Evolutionary conservation across 768 basidiomycete genomes (phyloP).

Genomic region (Amylocystis lapponica): DNA sequence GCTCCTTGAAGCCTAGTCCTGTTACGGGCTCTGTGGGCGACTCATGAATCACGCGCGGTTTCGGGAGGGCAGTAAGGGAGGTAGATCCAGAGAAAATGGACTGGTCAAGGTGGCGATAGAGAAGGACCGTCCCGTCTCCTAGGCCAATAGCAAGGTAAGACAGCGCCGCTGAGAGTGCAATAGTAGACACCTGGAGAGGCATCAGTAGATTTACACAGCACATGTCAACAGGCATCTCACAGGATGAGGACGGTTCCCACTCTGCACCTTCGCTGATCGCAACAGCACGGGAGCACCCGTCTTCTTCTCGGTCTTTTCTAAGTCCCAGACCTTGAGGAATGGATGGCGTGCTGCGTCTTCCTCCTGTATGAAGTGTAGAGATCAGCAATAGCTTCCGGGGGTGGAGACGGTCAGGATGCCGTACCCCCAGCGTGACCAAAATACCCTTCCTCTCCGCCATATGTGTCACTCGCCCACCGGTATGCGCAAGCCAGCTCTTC

Average conservation of each 20-base stretch:
- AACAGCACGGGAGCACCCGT: constrained; percentile 56
- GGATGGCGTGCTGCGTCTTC: constrained; percentile 64
- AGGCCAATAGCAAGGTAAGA: constrained; percentile 89
- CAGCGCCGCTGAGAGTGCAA: constrained; percentile 73
- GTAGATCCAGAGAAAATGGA: constrained; percentile 64
- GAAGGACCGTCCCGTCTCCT: constrained; percentile 89
- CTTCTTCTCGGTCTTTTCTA: constrained; percentile 64
- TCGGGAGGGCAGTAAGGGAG: constrained; percentile 74
- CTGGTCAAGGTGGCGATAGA: constrained; percentile 90
- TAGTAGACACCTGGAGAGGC: constrained; percentile 54
- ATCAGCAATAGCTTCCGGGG: background rate
- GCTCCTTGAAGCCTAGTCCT: constrained; percentile 82
- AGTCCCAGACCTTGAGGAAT: constrained; percentile 85
- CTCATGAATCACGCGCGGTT: constrained; percentile 80
- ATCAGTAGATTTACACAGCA: constrained; percentile 3
- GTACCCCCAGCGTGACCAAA: constrained; percentile 83
- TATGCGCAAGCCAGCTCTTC: constrained; percentile 76
- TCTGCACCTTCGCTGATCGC: constrained; percentile 72
- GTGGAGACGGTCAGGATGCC: too few species aligned
- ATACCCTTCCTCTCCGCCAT: constrained; percentile 79
- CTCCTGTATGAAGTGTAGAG: constrained; percentile 44
- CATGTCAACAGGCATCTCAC: constrained; percentile 34
- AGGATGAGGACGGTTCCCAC: constrained; percentile 73
- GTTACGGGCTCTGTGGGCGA: constrained; percentile 86
- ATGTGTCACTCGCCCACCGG: constrained; percentile 76